A percentile compares a stretch with the other conserved stretches of the same genome.
Evolutionary conservation across 2,329 filamentous ascomycete species (phyloP).

Genomic region (Ophidiomyces ophidiicola): DNA sequence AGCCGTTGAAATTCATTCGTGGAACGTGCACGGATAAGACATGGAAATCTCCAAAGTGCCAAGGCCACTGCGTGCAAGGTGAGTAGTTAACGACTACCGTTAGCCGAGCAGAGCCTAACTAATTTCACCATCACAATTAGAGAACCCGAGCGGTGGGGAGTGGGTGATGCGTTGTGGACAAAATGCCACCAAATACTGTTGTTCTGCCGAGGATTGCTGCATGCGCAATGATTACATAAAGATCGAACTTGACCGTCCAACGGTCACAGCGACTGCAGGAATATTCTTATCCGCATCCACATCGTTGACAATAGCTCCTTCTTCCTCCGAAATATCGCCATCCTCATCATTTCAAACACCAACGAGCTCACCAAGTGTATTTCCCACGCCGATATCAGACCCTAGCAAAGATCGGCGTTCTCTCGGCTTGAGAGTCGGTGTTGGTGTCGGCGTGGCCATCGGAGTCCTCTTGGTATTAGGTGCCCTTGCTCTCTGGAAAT

Average conservation of each 20-base stretch:
- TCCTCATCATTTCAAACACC: too few relatives aligned
- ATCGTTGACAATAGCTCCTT: too few relatives aligned
- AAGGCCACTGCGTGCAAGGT: background rate
- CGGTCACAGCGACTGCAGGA: too few relatives aligned
- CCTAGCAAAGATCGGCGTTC: too few relatives aligned
- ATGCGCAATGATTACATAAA: too few relatives aligned
- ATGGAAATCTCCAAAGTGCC: background rate
- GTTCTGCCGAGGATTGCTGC: background rate
- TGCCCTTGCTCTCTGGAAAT: background rate
- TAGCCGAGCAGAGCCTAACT: background rate
- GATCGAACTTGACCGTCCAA: too few relatives aligned
- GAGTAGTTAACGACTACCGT: background rate
- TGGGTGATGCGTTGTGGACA: background rate
- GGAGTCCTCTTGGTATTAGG: background rate
- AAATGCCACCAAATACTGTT: background rate
- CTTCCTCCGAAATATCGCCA: too few relatives aligned
- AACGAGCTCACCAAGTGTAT: too few relatives aligned
- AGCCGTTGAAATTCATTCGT: background rate
- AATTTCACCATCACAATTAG: background rate
- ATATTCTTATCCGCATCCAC: too few relatives aligned
- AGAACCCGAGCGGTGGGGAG: background rate
- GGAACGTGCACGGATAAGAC: background rate
- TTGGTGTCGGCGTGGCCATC: background rate
- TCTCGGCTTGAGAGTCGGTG: background rate
- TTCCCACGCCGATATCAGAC: too few relatives aligned